phyloP scores from a whole-genome alignment of 2,329 filamentous ascomycete species.

The Xylariales sp. region DNA sequence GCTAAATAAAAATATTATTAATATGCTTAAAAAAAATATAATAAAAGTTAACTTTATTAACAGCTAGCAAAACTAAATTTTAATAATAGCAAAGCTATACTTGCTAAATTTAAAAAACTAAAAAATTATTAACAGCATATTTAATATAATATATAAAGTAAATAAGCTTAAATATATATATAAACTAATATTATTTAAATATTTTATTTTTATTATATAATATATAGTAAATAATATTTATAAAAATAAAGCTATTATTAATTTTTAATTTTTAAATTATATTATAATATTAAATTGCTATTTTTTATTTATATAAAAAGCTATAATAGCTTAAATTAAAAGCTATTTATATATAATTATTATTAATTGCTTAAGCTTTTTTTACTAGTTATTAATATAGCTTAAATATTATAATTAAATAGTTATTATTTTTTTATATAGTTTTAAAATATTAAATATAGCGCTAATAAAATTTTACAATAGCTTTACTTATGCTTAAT shows the following conservation, averaged over 20 bases:
- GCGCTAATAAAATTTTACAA: constrained; percentile 4
- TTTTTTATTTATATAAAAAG: background rate
- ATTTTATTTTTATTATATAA: background rate
- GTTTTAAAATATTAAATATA: constrained; percentile 1
- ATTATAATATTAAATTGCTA: background rate
- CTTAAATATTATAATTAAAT: background rate
- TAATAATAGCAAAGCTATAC: background rate
- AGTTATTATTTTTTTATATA: constrained; percentile 4
- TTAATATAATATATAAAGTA: constrained; percentile 8
- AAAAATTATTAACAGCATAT: background rate
- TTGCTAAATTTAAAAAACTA: background rate
- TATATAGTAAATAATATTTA: too few species aligned
- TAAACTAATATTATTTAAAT: background rate
- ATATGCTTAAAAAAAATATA: constrained; percentile 4
- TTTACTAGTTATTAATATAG: constrained; percentile 8
- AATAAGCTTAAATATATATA: background rate
- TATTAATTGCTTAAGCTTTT: constrained; percentile 1
- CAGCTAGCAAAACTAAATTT: too few species aligned
- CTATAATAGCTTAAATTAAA: constrained; percentile 4
- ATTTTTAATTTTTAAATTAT: too few species aligned
- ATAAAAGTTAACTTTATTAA: background rate
- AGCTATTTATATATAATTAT: background rate
- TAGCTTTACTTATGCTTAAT: background rate
- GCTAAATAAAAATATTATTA: background rate
- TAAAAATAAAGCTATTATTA: constrained; percentile 1